These are phyloP conservation scores for Elaeis oleifera DNA, from an alignment of 202 grass and related monocot species.

Conservation along the genomic window DNA sequence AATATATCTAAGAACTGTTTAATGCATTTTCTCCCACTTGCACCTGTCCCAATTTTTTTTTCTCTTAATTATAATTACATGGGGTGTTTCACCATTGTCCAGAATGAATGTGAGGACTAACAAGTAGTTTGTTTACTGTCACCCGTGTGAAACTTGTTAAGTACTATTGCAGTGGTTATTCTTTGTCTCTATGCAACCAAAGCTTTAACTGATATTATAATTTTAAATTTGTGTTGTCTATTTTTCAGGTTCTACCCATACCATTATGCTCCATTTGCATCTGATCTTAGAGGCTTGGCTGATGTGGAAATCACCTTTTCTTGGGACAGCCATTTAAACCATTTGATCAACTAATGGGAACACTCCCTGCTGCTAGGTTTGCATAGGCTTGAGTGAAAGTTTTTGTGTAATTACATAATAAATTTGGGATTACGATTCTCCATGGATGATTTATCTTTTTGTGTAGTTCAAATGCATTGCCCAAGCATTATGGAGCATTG, in stretches of 20 bases:
- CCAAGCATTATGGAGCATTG: conserved; percentile 64
- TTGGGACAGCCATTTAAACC: conserved; percentile 98
- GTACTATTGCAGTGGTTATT: too few species aligned
- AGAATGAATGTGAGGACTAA: too few species aligned
- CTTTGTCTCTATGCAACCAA: too few species aligned
- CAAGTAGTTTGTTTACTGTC: too few species aligned
- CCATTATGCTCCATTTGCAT: conserved; percentile 98
- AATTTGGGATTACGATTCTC: too few species aligned
- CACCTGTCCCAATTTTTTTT: too few species aligned
- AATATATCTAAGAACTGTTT: not conserved
- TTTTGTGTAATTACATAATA: not conserved
- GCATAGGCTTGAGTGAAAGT: conserved; percentile 18
- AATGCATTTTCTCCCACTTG: not conserved
- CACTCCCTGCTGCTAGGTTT: conserved; percentile 89
- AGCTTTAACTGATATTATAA: too few species aligned
- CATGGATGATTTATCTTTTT: conserved; percentile 14
- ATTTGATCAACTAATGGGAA: conserved; percentile 99
- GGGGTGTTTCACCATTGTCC: too few species aligned
- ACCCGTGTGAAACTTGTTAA: too few species aligned
- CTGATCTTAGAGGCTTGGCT: conserved; percentile 71
- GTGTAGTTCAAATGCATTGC: conserved; percentile 83
- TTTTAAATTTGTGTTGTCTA: not conserved
- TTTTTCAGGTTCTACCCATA: conserved; percentile 88
- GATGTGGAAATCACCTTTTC: conserved; percentile 98
- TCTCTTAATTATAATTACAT: too few species aligned